Percentiles rank a stretch among this genome's conserved stretches.
phyloP scores from a whole-genome alignment of 176 grass and related monocot genomes.

The Tillandsia fasciculata region DNA sequence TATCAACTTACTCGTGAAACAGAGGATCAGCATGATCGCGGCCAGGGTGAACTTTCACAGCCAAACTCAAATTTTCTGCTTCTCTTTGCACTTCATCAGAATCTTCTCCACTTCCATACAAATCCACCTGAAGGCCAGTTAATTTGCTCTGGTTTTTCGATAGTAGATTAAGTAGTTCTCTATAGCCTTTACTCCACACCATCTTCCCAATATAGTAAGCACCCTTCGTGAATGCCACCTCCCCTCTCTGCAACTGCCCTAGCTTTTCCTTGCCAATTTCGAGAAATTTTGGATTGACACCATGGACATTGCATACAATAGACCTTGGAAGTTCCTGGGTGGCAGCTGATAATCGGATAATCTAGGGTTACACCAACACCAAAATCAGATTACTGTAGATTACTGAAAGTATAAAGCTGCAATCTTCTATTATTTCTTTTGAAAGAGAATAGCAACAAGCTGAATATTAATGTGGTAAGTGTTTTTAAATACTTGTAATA shows the following conservation, averaged over 20 bases:
- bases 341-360: conserved; percentile 85
- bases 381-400: not conserved
- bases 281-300: conserved; percentile 95
- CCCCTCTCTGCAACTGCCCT: conserved; percentile 55
- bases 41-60: conserved; percentile 65
- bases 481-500: too few species aligned
- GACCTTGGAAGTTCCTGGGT: conserved; percentile 86
- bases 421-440: not conserved
- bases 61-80: conserved; percentile 53
- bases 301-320: conserved; percentile 87
- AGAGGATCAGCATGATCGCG: conserved; percentile 77
- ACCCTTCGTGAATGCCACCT: conserved; percentile 60
- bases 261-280: conserved; percentile 75
- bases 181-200: conserved; percentile 96
- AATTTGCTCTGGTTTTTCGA: conserved; percentile 66
- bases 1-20: conserved; percentile 76
- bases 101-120: conserved; percentile 93
- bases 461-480: too few species aligned
- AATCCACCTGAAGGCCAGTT: conserved; percentile 59
- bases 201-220: conserved; percentile 97
- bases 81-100: conserved; percentile 49
- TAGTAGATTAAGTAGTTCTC: conserved; percentile 73
- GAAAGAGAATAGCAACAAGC: too few species aligned
- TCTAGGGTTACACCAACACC: conserved; percentile 15
- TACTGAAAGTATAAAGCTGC: not conserved